Conservation (phyloP, 2,329 filamentous ascomycete genomes). For the Drechslera avenae region DNA sequence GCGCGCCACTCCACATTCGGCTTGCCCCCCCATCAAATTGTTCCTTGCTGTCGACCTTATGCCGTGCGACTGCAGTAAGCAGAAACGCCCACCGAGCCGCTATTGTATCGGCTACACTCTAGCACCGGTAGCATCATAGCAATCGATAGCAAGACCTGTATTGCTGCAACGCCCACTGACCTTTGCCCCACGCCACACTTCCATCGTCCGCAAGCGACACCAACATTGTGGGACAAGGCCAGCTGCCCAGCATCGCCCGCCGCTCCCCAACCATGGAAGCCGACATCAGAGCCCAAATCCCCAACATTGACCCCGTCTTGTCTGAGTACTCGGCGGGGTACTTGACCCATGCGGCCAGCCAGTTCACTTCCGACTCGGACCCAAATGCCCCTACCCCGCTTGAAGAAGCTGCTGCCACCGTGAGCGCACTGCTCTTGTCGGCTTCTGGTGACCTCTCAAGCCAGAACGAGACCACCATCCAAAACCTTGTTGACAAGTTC, state of each 20-base stretch:
- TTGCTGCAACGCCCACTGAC: slow-evolving; percentile 19
- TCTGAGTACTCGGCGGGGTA: slow-evolving; percentile 95
- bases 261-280: slow-evolving; percentile 70
- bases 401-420: slow-evolving; percentile 78
- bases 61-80: slow-evolving; percentile 28
- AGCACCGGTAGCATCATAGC: slow-evolving; percentile 5
- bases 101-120: slow-evolving; percentile 15
- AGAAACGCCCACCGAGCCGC: slow-evolving; percentile 27
- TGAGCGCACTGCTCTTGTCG: slow-evolving; percentile 88
- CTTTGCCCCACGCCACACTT: slow-evolving; percentile 27
- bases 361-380: slow-evolving; percentile 77
- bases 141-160: slow-evolving; percentile 18
- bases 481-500: slow-evolving; percentile 86
- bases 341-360: slow-evolving; percentile 86
- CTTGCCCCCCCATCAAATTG: slow-evolving; percentile 26
- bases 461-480: slow-evolving; percentile 76
- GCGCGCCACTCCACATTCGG: slow-evolving; percentile 25
- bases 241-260: slow-evolving; percentile 19
- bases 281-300: slow-evolving; percentile 82
- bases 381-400: slow-evolving; percentile 73
- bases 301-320: slow-evolving; percentile 84
- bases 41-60: slow-evolving; percentile 21
- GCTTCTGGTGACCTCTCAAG: slow-evolving; percentile 82
- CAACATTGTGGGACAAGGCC: slow-evolving; percentile 26
- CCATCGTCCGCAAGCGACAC: slow-evolving; percentile 18